Evolutionary conservation across 495 filamentous ascomycete species (phyloP).

Genomic region (Penicillium mononematosum): DNA sequence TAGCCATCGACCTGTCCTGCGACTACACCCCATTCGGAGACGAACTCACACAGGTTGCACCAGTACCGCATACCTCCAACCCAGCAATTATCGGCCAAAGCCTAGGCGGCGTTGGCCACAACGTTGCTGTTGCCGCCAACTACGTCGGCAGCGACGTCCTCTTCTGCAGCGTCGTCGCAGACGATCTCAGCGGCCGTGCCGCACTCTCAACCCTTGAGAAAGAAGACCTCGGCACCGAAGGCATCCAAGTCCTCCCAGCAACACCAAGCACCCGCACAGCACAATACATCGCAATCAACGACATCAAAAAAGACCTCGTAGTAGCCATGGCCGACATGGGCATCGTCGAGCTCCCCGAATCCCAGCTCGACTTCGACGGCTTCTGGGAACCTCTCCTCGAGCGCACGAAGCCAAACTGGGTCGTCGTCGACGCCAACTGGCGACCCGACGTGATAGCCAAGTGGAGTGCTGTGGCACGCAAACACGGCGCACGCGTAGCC

Average conservation of each 20-base stretch:
- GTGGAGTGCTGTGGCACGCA: conserved; percentile 60
- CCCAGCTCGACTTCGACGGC: conserved; percentile 42
- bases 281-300: conserved; percentile 90
- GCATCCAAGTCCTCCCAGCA: conserved; percentile 56
- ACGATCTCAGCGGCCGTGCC: conserved; percentile 73
- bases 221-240: conserved; percentile 61
- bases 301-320: conserved; percentile 72
- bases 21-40: conserved; percentile 58
- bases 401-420: conserved; percentile 61
- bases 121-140: conserved; percentile 79
- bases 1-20: conserved; percentile 86
- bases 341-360: conserved; percentile 63
- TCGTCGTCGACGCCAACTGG: conserved; percentile 86
- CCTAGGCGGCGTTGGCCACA: conserved; percentile 92
- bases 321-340: conserved; percentile 94
- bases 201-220: conserved; percentile 60
- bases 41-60: conserved; percentile 35
- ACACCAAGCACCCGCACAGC: conserved; percentile 63
- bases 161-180: conserved; percentile 73
- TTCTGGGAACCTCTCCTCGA: conserved; percentile 61
- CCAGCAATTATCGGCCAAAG: conserved; percentile 74
- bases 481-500: conserved; percentile 56
- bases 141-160: conserved; percentile 55
- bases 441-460: conserved; percentile 55
- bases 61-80: conserved; percentile 79